Evolutionary conservation across 148 eudicot species (phyloP).

Genomic region (Chenopodium quinoa): DNA sequence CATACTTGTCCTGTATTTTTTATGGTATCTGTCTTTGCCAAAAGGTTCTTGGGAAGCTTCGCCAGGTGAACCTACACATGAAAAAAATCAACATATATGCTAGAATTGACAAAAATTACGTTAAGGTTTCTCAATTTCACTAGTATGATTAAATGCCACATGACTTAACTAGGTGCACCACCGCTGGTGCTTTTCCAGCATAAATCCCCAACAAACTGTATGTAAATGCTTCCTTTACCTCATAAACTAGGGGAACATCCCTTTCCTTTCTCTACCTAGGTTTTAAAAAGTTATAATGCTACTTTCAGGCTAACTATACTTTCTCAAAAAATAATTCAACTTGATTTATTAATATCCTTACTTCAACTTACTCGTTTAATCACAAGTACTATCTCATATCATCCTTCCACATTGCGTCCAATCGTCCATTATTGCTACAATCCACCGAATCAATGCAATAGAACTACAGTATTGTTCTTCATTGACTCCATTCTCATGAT

Average conservation of each 20-base stretch:
- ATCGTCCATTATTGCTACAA: not conserved
- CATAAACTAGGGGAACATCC: not conserved
- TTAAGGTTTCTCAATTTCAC: not conserved
- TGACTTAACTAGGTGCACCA: too few relatives aligned
- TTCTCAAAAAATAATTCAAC: not conserved
- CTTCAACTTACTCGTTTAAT: not conserved
- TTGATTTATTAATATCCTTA: not conserved
- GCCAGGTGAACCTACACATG: conserved; percentile 31
- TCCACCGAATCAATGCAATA: not conserved
- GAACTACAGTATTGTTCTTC: not conserved
- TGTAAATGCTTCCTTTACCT: not conserved
- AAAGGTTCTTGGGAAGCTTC: conserved; percentile 34
- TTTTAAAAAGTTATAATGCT: not conserved
- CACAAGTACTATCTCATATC: not conserved
- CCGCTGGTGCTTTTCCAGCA: not conserved
- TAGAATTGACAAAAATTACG: not conserved
- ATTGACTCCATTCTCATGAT: not conserved
- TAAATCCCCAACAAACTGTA: not conserved
- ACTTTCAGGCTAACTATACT: not conserved
- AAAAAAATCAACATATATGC: not conserved
- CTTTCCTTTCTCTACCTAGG: not conserved
- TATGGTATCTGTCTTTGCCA: conserved; percentile 30
- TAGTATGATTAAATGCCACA: too few relatives aligned
- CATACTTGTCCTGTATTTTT: conserved; percentile 34
- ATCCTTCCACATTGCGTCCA: not conserved